Evolutionary conservation across 331 rosid species (phyloP).

Genomic region (Acacia pycnantha): DNA sequence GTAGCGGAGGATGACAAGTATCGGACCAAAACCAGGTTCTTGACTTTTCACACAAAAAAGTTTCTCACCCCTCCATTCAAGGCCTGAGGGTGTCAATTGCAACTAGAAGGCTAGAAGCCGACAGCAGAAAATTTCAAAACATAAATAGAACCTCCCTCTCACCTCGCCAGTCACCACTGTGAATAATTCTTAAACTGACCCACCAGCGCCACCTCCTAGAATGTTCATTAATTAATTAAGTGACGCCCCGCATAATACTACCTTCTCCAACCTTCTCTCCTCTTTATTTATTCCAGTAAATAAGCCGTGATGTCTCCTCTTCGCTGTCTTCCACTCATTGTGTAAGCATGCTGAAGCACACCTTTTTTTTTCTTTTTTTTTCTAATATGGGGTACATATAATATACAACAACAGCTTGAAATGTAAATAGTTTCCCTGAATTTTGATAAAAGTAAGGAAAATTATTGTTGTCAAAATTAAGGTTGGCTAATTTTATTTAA

Average conservation of each 20-base stretch:
- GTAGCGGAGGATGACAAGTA: no score
- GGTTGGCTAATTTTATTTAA: background rate
- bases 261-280: background rate
- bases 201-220: background rate
- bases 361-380: no score
- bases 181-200: background rate
- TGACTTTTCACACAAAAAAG: no score
- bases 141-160: background rate
- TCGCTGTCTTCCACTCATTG: no score
- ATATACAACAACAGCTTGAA: background rate
- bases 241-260: background rate
- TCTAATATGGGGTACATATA: background rate
- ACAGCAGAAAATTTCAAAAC: background rate
- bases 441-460: background rate
- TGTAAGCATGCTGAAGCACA: no score
- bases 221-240: background rate
- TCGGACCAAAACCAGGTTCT: no score
- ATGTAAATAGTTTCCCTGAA: background rate
- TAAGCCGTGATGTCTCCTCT: no score
- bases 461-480: no score
- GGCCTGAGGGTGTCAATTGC: no score
- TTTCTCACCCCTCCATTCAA: no score
- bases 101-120: background rate
- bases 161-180: background rate
- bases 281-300: background rate